A percentile compares a stretch with the other conserved stretches of the same genome.
phyloP scores from a whole-genome alignment of 2,329 filamentous ascomycete genomes.

The Aureobasidium leucospermi region DNA sequence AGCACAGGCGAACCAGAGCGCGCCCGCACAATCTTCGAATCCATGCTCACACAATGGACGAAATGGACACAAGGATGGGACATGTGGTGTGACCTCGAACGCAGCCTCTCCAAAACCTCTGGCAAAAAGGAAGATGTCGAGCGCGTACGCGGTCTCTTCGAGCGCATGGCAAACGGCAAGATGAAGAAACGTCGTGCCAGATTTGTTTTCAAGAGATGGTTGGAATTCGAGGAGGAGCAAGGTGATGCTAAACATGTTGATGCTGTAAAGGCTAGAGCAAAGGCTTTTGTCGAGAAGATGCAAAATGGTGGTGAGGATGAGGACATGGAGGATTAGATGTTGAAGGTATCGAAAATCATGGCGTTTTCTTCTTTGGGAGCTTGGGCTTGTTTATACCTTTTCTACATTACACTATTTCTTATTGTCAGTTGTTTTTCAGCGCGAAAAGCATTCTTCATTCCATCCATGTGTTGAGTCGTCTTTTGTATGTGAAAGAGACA shows the following conservation, averaged over 20 bases:
- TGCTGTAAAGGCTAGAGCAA: constrained; percentile 61
- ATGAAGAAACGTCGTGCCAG: constrained; percentile 78
- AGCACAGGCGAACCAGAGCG: constrained; percentile 74
- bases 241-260: constrained; percentile 65
- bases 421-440: too few relatives aligned
- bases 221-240: constrained; percentile 69
- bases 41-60: constrained; percentile 72
- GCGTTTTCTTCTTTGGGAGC: neutral
- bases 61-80: constrained; percentile 93
- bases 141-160: constrained; percentile 57
- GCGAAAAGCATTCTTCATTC: too few relatives aligned
- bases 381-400: neutral
- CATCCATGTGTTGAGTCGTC: too few relatives aligned
- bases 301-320: constrained; percentile 27
- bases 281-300: constrained; percentile 57
- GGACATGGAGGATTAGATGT: constrained; percentile 14
- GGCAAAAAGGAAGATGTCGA: constrained; percentile 51
- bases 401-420: neutral
- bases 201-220: constrained; percentile 88
- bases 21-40: constrained; percentile 90
- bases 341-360: neutral
- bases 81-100: constrained; percentile 79
- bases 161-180: constrained; percentile 57
- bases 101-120: constrained; percentile 42
- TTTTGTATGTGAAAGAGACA: too few relatives aligned